Conservation (phyloP, 1,284 basidiomycete species). For the Puccinia triticina region DNA sequence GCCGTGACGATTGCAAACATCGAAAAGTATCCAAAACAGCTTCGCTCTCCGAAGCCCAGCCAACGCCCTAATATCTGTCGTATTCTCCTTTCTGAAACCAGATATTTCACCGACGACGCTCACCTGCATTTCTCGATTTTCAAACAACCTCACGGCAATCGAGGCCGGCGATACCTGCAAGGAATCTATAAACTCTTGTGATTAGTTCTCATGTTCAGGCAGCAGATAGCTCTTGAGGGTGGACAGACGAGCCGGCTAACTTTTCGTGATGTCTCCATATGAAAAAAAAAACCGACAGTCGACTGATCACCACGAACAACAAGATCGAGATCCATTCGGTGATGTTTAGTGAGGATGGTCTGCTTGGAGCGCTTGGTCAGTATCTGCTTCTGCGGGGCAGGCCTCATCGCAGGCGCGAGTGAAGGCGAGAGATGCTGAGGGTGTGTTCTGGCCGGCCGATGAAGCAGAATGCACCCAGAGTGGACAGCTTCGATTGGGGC, state of each 20-base stretch:
- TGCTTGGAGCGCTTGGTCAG: background rate
- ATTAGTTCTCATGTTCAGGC: too few relatives aligned
- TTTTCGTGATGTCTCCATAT: too few relatives aligned
- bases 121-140: conserved; percentile 3
- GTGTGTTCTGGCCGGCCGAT: too few relatives aligned
- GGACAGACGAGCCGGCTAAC: too few relatives aligned
- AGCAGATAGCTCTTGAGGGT: too few relatives aligned
- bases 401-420: too few relatives aligned
- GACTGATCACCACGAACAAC: conserved; percentile 1
- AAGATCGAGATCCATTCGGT: conserved; percentile 7
- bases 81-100: background rate
- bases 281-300: too few relatives aligned
- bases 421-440: too few relatives aligned
- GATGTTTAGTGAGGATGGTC: conserved; percentile 16
- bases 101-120: conserved; percentile 15
- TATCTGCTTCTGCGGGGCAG: too few relatives aligned
- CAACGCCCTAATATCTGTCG: background rate
- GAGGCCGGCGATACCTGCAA: background rate
- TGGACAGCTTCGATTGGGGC: background rate
- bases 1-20: background rate
- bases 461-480: conserved; percentile 8
- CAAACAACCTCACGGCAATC: background rate
- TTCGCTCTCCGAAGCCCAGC: too few relatives aligned
- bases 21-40: background rate
- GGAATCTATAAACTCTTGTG: background rate